These are phyloP conservation scores for Dipteronia sinensis DNA, from an alignment of 345 rosid species.

Conservation along the genomic window DNA sequence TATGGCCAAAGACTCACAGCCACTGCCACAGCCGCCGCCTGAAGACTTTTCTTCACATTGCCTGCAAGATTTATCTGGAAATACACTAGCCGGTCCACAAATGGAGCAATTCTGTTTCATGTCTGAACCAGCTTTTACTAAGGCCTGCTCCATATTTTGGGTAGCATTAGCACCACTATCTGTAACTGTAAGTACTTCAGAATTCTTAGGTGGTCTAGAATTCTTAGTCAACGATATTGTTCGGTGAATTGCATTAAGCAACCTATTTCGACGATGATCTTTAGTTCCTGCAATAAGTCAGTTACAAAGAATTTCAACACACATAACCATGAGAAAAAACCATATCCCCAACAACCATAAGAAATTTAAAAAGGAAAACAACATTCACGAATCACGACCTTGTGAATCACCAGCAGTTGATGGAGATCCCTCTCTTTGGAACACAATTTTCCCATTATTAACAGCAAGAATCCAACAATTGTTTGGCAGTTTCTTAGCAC, in stretches of 20 bases:
- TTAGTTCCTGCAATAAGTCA: constrained; percentile 46
- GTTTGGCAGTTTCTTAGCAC: constrained; percentile 68
- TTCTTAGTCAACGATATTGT: constrained; percentile 47
- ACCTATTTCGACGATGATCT: constrained; percentile 42
- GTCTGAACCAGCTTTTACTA: constrained; percentile 39
- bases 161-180: constrained; percentile 36
- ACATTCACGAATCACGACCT: constrained; percentile 47
- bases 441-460: constrained; percentile 69
- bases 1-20: constrained; percentile 50
- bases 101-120: constrained; percentile 50
- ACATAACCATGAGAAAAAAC: not conserved
- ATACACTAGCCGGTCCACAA: constrained; percentile 47
- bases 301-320: not conserved
- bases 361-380: constrained; percentile 2
- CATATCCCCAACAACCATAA: not conserved
- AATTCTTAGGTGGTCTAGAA: constrained; percentile 26
- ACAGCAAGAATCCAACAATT: constrained; percentile 70
- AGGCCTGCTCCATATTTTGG: constrained; percentile 48
- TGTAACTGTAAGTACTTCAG: constrained; percentile 48
- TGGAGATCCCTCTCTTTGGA: constrained; percentile 62
- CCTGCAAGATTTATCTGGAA: constrained; percentile 24
- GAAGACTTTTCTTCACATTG: constrained; percentile 29
- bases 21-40: constrained; percentile 25
- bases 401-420: constrained; percentile 29
- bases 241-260: constrained; percentile 60